phyloP scores from a whole-genome alignment of 2,329 filamentous ascomycete species.

The Colletotrichum sublineola region DNA sequence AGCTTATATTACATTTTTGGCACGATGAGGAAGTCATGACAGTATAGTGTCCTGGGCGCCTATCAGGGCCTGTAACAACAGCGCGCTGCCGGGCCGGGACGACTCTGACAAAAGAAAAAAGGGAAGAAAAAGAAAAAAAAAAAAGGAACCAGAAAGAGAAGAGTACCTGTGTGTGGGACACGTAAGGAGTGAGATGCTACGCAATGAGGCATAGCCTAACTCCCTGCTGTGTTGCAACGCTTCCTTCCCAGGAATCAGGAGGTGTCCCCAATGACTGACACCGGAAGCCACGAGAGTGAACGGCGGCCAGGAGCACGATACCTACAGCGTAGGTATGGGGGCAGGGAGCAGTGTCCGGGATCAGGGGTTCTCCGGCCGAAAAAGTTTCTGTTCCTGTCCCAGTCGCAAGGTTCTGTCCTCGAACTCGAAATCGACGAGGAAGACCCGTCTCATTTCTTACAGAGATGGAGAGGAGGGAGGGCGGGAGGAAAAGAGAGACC shows the following conservation, averaged over 20 bases:
- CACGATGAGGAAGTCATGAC: conserved; percentile 9
- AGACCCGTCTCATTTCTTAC: not conserved
- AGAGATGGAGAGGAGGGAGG: not conserved
- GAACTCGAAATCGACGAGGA: conserved; percentile 30
- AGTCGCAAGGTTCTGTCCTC: conserved; percentile 10
- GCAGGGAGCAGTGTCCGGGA: conserved; percentile 17
- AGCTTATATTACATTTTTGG: not conserved
- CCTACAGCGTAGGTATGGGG: not conserved
- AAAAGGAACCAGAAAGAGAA: not conserved
- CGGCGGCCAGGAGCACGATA: not conserved
- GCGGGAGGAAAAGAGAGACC: not conserved
- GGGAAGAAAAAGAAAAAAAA: not conserved
- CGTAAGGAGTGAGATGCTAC: conserved; percentile 11
- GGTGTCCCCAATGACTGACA: conserved; percentile 3
- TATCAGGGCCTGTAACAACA: conserved; percentile 5
- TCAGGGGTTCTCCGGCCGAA: conserved; percentile 1
- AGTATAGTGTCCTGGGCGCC: conserved; percentile 13
- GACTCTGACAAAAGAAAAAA: not conserved
- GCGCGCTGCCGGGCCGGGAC: conserved; percentile 1
- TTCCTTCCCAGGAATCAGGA: conserved; percentile 25
- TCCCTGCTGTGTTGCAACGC: conserved; percentile 10
- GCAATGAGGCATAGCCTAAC: not conserved
- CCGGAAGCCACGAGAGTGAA: conserved; percentile 8
- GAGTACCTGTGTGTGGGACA: too few species aligned
- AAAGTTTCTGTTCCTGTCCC: conserved; percentile 23